A percentile compares a stretch with the other conserved stretches of the same genome.
These are phyloP conservation scores for Cicer pinnatifidum DNA, from an alignment of 306 rosid species.

Conservation along the genomic window DNA sequence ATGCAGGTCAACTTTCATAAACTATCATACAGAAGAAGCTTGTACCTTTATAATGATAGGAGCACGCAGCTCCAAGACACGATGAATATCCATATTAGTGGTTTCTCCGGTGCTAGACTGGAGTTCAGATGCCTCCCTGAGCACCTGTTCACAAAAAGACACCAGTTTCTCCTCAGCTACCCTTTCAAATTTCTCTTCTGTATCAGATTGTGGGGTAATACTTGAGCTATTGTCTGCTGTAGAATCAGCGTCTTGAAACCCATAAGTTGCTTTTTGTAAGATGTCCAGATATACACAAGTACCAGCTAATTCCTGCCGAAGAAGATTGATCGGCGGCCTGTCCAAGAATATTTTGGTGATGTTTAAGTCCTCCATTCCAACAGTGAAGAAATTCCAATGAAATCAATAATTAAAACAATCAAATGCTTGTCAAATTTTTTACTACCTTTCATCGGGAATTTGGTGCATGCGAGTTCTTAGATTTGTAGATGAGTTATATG, in stretches of 20 bases:
- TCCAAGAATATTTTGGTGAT: constrained; percentile 46
- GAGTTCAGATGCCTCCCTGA: constrained; percentile 94
- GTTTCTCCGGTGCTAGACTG: constrained; percentile 83
- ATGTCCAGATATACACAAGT: constrained; percentile 84
- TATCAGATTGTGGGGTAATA: constrained; percentile 51
- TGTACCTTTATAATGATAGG: constrained; percentile 87
- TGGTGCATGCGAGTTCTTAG: constrained; percentile 96
- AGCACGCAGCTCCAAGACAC: constrained; percentile 88
- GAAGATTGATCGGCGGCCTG: constrained; percentile 98
- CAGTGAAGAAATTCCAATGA: constrained; percentile 33
- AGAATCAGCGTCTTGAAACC: constrained; percentile 52
- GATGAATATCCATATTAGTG: constrained; percentile 84
- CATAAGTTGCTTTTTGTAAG: constrained; percentile 82
- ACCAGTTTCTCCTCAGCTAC: constrained; percentile 89
- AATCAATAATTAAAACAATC: constrained; percentile 8
- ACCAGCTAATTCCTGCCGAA: constrained; percentile 91
- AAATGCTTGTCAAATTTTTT: constrained; percentile 15
- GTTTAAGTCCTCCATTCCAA: constrained; percentile 39
- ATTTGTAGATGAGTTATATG: constrained; percentile 81
- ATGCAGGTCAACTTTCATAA: constrained; percentile 33
- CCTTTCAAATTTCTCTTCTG: constrained; percentile 70
- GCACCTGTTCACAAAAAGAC: constrained; percentile 89
- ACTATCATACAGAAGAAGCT: constrained; percentile 22
- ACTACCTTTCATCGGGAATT: constrained; percentile 78
- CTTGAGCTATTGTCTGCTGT: constrained; percentile 46